Base-by-base conservation (phyloP, 371 early-diverging fungal genomes). In the Lichtheimia hyalospora region DNA sequence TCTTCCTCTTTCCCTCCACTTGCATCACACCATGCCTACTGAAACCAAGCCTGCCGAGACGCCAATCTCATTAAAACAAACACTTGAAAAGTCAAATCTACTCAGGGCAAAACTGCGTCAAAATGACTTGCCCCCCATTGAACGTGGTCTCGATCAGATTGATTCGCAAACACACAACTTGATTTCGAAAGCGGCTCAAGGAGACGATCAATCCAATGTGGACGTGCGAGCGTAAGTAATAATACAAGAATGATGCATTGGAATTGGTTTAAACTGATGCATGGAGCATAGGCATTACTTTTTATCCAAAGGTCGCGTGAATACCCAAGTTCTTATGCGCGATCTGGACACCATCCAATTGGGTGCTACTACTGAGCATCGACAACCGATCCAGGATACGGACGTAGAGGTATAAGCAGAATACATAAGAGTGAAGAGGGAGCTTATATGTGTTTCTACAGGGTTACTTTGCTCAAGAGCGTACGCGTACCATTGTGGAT, bases 321-420 rank as follows among this genome's bases (percentile, higher is more conserved):
- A 76, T 52, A 74, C 80, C 12, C 70, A 74, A 41, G 73, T 69
- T 2, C 52, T 79, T 42, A 63, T 73, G 49, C 75, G 71, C 34
- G 74, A 75, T 61, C 55, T 76, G 3, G 80, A 74, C 21, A 74
- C 80, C 0, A 74, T 79, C 49, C 70, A 75, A 46, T 59, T 79
- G 20, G 74, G 76, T 14, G 67, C 63, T 20, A 57, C 71, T 23
- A 58, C 63, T 3, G 74, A 72, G 40, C 69, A 66, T 46, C 61
- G 74, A 57, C 72, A 72, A 13, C 76, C 76, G n/a, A 74, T 74
- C 53, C 66, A 74, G 42, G 80, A 79, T 42, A 79, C 74, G 0
- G 72, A 79, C 53, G 56, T 79, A 23, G 76, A 79, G 40, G 71
- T 71, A 64, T 34, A 43, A 1, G 7, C 15, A 15, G 20, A 23